Base-by-base conservation (phyloP, 441 rosid species). In the Hypseocharis bilobata region DNA sequence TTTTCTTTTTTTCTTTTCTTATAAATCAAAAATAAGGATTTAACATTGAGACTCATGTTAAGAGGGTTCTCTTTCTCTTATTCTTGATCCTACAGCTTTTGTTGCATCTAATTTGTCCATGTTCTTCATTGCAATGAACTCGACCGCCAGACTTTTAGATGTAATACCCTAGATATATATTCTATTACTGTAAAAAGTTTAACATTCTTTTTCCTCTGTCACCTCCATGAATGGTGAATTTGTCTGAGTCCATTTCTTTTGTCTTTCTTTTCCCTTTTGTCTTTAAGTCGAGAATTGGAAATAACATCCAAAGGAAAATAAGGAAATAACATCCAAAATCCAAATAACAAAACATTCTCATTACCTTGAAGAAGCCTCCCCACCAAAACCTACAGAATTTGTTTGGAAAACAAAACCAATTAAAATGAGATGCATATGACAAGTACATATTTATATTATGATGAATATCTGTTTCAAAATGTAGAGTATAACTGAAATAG, bases 351-450 rank as follows among this genome's bases (percentile, higher is more conserved):
- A 54, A 73, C 72, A 49, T 51, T 55, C 29, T 20, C 59, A 23
- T 58, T 87, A 91, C 99, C 99, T 94, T 94, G 96, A 96, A 94
- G 65, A 89, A 86, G 77, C 99, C 99, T 78, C 98, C 99, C 87
- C 81, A 85, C 98, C 93, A 91, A 81, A 94, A 94, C 91, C 99
- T 94, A 80, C 63, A 72, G 62, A 67, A 57, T 54, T 23, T 13
- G 32, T 25, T 54, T 13, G 29, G 16, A n/a, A 36, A 14, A 36
- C 16, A 34, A 65, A 40, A 65, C 49, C 22, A 11, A 62, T 62
- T 63, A 62, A 16, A 67, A 59, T 74, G 7, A 74, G 64, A 63
- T 64, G 65, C 69, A 54, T 30, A 54, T 11, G 59, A 23, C 59
- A 20, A 20, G 47, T 14, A 36, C 42, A 36, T 3, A 36, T 36